Conservation (phyloP, 2,329 filamentous ascomycete species). For the Aspergillus nomiae region DNA sequence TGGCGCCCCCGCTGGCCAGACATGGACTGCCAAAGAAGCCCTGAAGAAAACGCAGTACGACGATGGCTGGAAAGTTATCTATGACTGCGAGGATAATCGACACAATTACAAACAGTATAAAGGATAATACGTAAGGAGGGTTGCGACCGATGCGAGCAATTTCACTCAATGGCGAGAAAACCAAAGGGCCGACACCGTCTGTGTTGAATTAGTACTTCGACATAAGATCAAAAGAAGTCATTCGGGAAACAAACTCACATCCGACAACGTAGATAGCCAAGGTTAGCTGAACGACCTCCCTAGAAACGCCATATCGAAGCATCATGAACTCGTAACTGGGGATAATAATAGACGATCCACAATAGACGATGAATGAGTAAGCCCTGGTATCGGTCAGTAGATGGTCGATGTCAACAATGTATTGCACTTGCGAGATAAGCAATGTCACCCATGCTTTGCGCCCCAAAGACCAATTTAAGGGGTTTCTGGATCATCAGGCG, state of each 20-base stretch:
- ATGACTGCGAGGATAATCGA: constrained; percentile 66
- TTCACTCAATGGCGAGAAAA: constrained; percentile 69
- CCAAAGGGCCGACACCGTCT: constrained; percentile 62
- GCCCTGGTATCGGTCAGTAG: constrained; percentile 15
- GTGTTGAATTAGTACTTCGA: not conserved
- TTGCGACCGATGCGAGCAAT: constrained; percentile 68
- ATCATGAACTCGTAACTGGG: constrained; percentile 29
- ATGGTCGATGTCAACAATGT: not conserved
- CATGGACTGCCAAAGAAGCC: constrained; percentile 69
- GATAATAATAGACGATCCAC: constrained; percentile 35
- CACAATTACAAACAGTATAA: constrained; percentile 69
- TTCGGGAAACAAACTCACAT: constrained; percentile 6
- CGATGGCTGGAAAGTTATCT: constrained; percentile 63
- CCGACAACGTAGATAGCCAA: constrained; percentile 38
- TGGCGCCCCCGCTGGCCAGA: constrained; percentile 59
- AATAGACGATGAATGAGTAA: constrained; percentile 43
- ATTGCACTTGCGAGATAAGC: constrained; percentile 1
- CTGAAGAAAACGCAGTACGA: constrained; percentile 65
- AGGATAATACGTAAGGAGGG: constrained; percentile 67
- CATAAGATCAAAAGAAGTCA: not conserved
- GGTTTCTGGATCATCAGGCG: constrained; percentile 27
- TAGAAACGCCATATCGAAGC: constrained; percentile 29
- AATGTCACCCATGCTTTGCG: constrained; percentile 29
- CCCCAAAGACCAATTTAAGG: constrained; percentile 35
- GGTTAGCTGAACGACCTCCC: constrained; percentile 31